Base-by-base conservation (phyloP, 495 filamentous ascomycete species). In the Penicillium herquei region DNA sequence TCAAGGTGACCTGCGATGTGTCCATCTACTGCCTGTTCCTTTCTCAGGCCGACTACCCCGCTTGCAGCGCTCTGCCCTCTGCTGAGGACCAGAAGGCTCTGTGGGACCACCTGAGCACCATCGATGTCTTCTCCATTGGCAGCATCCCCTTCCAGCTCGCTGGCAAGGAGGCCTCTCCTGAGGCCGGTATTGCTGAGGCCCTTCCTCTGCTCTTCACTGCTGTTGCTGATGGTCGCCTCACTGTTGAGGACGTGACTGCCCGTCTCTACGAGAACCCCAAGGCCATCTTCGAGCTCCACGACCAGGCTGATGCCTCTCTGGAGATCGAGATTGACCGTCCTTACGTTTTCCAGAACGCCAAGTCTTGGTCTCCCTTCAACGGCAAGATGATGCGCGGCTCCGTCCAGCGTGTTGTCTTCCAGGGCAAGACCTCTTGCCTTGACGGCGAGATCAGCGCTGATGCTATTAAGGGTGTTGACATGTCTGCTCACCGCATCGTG, bases 1-100 rank as follows among this genome's bases (percentile, higher is more conserved):
- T 92, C 48, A 87, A 86, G 67, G 89, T 94, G 52, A 92, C 90
- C 30, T 94, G 90, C 70, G 90, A 94, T 70, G 88, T 93, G 44
- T 86, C 86, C 17, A 80, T 92, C 59, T 92, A 89, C 73, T 81
- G 85, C n/a, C 78, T 94, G 31, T 93, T 92, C 75, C 74, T 94
- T 4, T 86, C 85, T 7, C 87, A 83, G 63, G 76, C 84, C n/a
- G 87, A 92, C 58, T 90, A 79, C 70, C 88, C 90, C 2, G 77
- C 84, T 40, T 90, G 83, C 70, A 75, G 74, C 53, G 79, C 80
- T 61, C 75, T 94, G 51, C 89, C 90, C 8, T 86, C 86, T 3
- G 70, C 70, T 11, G 81, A 83, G 57, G 90, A 93, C 60, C 90
- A 92, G 72, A 79, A 81, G 57, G 87, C 87, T 14, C 78, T 94